Percentiles rank a stretch among this genome's conserved stretches.
Evolutionary conservation across 305 asterid genomes (phyloP).

Genomic region (Rubia balearica): DNA sequence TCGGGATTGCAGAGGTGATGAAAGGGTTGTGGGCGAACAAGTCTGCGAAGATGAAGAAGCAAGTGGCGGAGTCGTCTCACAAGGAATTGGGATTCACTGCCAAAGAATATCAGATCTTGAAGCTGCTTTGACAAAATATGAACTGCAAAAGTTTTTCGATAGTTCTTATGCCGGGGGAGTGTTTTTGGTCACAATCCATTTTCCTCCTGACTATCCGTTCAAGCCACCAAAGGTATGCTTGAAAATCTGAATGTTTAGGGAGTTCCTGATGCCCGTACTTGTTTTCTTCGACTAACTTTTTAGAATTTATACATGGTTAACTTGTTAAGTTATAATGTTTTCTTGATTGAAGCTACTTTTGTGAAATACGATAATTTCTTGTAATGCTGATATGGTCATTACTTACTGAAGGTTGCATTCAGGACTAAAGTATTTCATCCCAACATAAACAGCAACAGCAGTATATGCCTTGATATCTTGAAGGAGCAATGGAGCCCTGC

Average conservation of each 20-base stretch:
- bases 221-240: conserved; percentile 60
- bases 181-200: conserved; percentile 57
- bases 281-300: background rate
- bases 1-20: conserved; percentile 55
- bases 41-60: conserved; percentile 52
- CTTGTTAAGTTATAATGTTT: too few species aligned
- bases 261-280: too few species aligned
- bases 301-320: too few species aligned
- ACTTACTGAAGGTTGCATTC: conserved; percentile 37
- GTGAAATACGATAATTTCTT: background rate
- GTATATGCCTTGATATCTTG: conserved; percentile 35
- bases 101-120: conserved; percentile 44
- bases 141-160: conserved; percentile 44
- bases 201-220: conserved; percentile 75
- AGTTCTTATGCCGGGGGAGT: conserved; percentile 69
- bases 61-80: conserved; percentile 28
- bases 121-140: conserved; percentile 32
- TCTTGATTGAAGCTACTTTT: background rate
- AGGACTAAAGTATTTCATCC: conserved; percentile 59
- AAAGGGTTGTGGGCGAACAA: conserved; percentile 73
- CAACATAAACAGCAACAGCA: conserved; percentile 34
- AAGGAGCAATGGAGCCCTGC: conserved; percentile 46
- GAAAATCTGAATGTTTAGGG: background rate
- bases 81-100: conserved; percentile 24
- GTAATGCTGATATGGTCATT: conserved; percentile 1